phyloP scores from a whole-genome alignment of 257 asterid genomes.

The Marsdenia floribunda region DNA sequence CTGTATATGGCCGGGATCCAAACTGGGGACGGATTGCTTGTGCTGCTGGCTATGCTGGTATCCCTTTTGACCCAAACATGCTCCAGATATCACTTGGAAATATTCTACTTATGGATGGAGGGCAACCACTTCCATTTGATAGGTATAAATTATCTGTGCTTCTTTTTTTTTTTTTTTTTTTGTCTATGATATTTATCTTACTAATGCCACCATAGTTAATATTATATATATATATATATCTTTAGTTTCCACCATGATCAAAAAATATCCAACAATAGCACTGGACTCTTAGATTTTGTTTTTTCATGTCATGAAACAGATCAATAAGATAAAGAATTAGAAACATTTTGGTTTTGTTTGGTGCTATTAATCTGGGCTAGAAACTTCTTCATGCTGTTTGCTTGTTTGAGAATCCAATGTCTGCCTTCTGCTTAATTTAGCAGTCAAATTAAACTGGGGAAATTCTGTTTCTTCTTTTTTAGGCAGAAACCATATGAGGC shows the following conservation, averaged over 20 bases:
- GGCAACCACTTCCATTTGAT: constrained; percentile 89
- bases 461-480: background rate
- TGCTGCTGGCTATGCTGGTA: constrained; percentile 95
- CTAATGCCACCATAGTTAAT: background rate
- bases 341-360: background rate
- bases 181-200: background rate
- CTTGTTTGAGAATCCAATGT: background rate
- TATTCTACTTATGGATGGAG: constrained; percentile 72
- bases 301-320: background rate
- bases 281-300: background rate
- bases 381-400: constrained; percentile 6
- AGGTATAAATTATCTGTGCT: constrained; percentile 32
- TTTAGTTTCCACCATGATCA: background rate
- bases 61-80: constrained; percentile 54
- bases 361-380: background rate
- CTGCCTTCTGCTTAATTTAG: background rate
- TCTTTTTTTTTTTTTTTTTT: background rate
- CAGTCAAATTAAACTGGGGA: background rate
- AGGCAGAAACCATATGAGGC: background rate
- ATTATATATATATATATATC: background rate
- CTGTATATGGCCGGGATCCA: constrained; percentile 94
- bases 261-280: background rate
- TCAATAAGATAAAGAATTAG: background rate
- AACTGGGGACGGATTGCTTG: constrained; percentile 99
- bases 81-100: constrained; percentile 85